Conservation (phyloP, 495 filamentous ascomycete genomes). For the Podospora pseudocomata region DNA sequence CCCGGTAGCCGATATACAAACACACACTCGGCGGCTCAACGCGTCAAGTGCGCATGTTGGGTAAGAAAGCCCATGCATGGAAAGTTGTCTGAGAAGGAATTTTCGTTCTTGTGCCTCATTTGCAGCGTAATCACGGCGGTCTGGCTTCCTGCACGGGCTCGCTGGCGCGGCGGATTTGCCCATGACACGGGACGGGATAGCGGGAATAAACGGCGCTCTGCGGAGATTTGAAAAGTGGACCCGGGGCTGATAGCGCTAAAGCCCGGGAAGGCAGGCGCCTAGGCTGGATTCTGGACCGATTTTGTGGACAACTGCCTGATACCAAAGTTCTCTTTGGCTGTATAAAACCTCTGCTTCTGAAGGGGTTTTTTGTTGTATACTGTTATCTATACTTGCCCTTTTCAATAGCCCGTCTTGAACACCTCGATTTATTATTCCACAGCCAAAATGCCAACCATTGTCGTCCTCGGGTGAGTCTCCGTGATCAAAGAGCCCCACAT, state of each 20-base stretch:
- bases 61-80: no score
- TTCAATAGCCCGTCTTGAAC: neutral
- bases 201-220: neutral
- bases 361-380: neutral
- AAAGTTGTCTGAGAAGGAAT: no score
- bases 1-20: no score
- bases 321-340: neutral
- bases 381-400: neutral
- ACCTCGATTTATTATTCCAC: neutral
- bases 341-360: neutral
- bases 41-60: no score
- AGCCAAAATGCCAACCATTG: slow-evolving; percentile 50
- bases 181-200: neutral
- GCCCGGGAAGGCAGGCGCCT: neutral
- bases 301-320: neutral
- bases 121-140: neutral
- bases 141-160: neutral
- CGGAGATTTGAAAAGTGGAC: neutral
- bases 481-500: neutral
- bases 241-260: neutral
- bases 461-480: slow-evolving; percentile 56
- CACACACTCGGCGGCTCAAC: no score
- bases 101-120: no score
- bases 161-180: neutral
- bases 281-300: neutral